These are phyloP conservation scores for Triticum aestivum DNA, from an alignment of 176 grass and related monocot genomes.

Conservation along the genomic window IWGSC_CS_RefSeq_v2.1 NC_057799.1:327119824-327120323, in stretches of 20 bases:
- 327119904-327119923: constrained; percentile 34
- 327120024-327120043: constrained; percentile 21
- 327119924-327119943: constrained; percentile 29
- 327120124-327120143: constrained; percentile 24
- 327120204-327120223: not conserved
- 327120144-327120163: constrained; percentile 16
- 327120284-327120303: not conserved
- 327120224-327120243: constrained; percentile 12
- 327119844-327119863: not conserved
- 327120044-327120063: not conserved
- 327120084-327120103: constrained; percentile 24
- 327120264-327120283: constrained; percentile 1
- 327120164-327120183: not conserved
- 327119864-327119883: constrained; percentile 31
- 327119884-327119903: constrained; percentile 12
- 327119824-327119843: constrained; percentile 14
- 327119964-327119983: constrained; percentile 12
- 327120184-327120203: constrained; percentile 16
- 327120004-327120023: constrained; percentile 25
- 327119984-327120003: constrained; percentile 20
- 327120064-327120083: constrained; percentile 15
- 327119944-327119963: constrained; percentile 27
- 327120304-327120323: constrained; percentile 16
- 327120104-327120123: not conserved
- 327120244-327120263: constrained; percentile 13